Evolutionary conservation across 768 basidiomycete species (phyloP).

Genomic region (Phanerochaete sordida): DNA sequence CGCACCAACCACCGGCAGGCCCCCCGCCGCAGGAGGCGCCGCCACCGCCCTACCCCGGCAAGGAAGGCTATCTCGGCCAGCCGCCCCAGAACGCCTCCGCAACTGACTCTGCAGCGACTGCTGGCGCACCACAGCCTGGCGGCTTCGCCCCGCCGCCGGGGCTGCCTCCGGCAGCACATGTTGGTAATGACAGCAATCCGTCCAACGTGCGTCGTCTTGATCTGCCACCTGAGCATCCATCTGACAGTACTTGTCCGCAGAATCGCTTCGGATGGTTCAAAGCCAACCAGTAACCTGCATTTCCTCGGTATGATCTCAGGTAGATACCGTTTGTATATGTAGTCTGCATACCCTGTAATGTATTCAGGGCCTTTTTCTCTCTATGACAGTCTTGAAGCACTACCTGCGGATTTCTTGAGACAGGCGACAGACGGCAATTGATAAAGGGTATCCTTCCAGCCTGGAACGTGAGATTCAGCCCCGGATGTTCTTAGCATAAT

Average conservation of each 20-base stretch:
- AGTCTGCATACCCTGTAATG: neutral
- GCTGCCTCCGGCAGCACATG: slow-evolving; percentile 7
- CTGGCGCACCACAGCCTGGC: slow-evolving; percentile 4
- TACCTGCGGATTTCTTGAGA: no score
- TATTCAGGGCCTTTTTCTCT: no score
- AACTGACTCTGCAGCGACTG: neutral
- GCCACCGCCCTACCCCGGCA: slow-evolving; percentile 6
- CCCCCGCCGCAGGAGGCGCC: neutral
- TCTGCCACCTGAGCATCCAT: neutral
- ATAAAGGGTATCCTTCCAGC: no score
- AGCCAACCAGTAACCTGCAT: neutral
- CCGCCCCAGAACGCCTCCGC: no score
- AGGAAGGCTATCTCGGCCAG: slow-evolving; percentile 7
- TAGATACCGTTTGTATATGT: neutral
- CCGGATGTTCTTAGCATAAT: no score
- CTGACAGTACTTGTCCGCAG: neutral
- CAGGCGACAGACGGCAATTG: no score
- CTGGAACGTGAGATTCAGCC: no score
- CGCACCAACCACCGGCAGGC: neutral
- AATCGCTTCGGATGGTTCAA: neutral
- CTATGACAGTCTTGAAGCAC: no score
- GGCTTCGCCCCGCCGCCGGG: slow-evolving; percentile 11
- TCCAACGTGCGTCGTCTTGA: neutral
- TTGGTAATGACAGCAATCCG: neutral
- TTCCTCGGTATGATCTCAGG: neutral